phyloP scores from a whole-genome alignment of 73 alveolate genomes.

The Uronychia binucleata region DNA sequence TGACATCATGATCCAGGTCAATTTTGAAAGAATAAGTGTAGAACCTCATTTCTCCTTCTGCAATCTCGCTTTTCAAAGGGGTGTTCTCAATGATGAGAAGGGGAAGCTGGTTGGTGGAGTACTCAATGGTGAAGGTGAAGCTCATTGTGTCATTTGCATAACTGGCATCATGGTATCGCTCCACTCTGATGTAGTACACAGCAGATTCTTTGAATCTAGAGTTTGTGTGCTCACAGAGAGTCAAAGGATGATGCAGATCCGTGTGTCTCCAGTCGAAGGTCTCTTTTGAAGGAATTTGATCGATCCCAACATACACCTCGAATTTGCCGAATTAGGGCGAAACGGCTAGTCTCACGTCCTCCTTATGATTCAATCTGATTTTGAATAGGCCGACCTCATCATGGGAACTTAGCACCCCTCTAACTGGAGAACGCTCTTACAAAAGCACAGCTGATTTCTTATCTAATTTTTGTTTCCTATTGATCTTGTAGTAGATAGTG shows the following conservation, averaged over 20 bases:
- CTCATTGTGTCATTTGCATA: too few relatives aligned
- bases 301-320: background rate
- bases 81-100: background rate
- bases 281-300: background rate
- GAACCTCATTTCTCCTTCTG: constrained; percentile 1
- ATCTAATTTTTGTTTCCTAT: background rate
- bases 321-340: background rate
- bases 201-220: background rate
- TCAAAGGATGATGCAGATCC: background rate
- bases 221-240: background rate
- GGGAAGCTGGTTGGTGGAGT: background rate
- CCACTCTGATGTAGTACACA: background rate
- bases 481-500: background rate
- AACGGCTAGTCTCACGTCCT: too few relatives aligned
- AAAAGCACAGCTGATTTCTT: background rate
- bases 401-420: background rate
- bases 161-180: background rate
- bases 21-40: background rate
- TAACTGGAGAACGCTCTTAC: background rate
- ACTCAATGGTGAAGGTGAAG: background rate
- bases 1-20: background rate
- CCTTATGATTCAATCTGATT: too few relatives aligned
- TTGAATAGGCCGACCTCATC: too few relatives aligned
- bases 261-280: background rate
- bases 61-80: background rate